These are phyloP conservation scores for Helicocarpus griseus DNA, from an alignment of 2,329 filamentous ascomycete genomes.

Conservation along the genomic window DNA sequence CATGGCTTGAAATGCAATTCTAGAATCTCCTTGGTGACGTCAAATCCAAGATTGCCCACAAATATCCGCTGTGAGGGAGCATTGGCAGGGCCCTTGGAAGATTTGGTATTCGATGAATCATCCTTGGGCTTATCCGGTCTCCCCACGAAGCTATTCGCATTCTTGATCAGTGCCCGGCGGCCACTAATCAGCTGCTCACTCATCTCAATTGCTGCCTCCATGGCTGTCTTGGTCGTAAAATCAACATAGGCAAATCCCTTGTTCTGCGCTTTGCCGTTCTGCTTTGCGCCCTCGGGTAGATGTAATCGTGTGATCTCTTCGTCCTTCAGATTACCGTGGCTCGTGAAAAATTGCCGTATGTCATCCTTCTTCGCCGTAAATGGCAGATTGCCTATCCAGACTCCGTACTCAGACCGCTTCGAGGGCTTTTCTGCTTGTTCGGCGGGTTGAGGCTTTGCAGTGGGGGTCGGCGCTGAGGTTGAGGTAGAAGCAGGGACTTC, in stretches of 20 bases:
- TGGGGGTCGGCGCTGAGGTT: constrained; percentile 20
- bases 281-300: constrained; percentile 54
- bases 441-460: constrained; percentile 25
- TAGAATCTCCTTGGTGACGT: constrained; percentile 70
- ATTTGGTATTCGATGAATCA: constrained; percentile 16
- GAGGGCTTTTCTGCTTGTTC: constrained; percentile 10
- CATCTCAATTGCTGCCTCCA: constrained; percentile 69
- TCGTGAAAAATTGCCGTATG: constrained; percentile 70
- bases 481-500: constrained; percentile 12
- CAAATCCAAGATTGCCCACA: constrained; percentile 80
- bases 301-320: constrained; percentile 76
- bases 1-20: constrained; percentile 75
- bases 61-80: constrained; percentile 74
- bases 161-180: constrained; percentile 83
- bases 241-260: constrained; percentile 96
- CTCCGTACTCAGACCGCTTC: constrained; percentile 65
- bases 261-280: constrained; percentile 52
- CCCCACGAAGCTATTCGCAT: constrained; percentile 83
- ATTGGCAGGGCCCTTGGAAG: constrained; percentile 22
- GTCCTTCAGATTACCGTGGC: constrained; percentile 54
- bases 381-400: constrained; percentile 96
- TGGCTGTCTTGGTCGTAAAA: constrained; percentile 58
- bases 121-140: constrained; percentile 58
- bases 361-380: constrained; percentile 68
- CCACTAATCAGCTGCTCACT: constrained; percentile 74